Percentiles rank a stretch among this genome's conserved stretches.
These are phyloP conservation scores for Phalaenopsis equestris DNA, from an alignment of 106 monocot species.

Conservation along the genomic window DNA sequence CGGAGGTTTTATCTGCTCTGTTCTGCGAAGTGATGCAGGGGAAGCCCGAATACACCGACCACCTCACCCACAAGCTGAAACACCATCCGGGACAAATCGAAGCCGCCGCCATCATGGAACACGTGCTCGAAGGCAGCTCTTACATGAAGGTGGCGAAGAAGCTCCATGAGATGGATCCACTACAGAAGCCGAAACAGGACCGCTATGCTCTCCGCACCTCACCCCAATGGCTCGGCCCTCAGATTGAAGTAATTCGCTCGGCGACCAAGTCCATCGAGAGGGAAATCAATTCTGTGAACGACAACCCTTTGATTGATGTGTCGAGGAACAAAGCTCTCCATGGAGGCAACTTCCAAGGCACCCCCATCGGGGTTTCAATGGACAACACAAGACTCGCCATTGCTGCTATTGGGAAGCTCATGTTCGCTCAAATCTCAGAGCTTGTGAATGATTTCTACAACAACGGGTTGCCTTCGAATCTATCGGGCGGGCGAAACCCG, in stretches of 20 bases:
- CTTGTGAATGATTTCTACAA: conserved; percentile 93
- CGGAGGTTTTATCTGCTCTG: conserved; percentile 73
- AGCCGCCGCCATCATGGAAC: conserved; percentile 91
- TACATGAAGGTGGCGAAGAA: conserved; percentile 59
- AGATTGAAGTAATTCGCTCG: conserved; percentile 68
- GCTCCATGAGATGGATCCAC: conserved; percentile 51
- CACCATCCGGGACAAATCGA: conserved; percentile 96
- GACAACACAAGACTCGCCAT: conserved; percentile 83
- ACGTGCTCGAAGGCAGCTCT: conserved; percentile 64
- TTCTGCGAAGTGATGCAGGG: conserved; percentile 95
- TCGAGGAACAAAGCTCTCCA: conserved; percentile 77
- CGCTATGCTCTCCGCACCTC: conserved; percentile 73
- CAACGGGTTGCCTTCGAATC: conserved; percentile 87
- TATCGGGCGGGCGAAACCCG: conserved; percentile 77
- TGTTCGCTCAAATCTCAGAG: conserved; percentile 96
- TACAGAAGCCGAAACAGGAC: conserved; percentile 81
- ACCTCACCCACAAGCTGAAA: conserved; percentile 87
- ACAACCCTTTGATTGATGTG: conserved; percentile 93
- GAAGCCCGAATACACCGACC: conserved; percentile 91
- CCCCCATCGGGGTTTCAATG: conserved; percentile 94
- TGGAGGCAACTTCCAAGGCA: conserved; percentile 97
- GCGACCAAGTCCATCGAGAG: conserved; percentile 69
- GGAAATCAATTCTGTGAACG: conserved; percentile 97
- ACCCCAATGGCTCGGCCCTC: conserved; percentile 78
- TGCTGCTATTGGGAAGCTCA: conserved; percentile 90